Evolutionary conservation across 345 rosid species (phyloP).

Genomic region (Abelmoschus esculentus): DNA sequence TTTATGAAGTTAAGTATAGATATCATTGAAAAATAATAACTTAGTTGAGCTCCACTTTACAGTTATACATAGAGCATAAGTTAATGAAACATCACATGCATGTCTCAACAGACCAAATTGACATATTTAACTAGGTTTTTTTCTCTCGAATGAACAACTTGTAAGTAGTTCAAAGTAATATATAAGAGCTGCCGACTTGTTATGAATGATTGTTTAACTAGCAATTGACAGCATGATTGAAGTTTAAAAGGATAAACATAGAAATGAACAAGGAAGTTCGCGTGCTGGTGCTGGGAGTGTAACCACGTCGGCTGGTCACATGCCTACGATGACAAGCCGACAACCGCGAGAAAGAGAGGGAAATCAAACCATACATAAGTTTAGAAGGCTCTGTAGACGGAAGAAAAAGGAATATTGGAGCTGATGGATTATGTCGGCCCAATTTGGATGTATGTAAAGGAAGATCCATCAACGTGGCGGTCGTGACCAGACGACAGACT

Average conservation of each 20-base stretch:
- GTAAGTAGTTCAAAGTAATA: no score
- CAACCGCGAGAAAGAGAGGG: background rate
- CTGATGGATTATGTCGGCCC: slow-evolving; percentile 46
- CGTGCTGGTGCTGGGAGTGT: background rate
- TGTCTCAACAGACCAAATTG: no score
- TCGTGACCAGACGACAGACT: slow-evolving; percentile 38
- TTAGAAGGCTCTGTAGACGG: background rate
- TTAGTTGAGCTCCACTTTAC: no score
- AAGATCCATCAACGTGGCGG: slow-evolving; percentile 54
- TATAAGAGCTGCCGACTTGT: background rate
- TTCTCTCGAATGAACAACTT: no score
- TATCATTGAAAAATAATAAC: no score
- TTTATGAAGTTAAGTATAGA: background rate
- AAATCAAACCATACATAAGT: background rate
- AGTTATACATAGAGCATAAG: no score
- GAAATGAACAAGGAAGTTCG: background rate
- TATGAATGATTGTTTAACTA: background rate
- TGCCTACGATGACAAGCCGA: background rate
- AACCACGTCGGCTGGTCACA: slow-evolving; percentile 4
- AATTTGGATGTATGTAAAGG: slow-evolving; percentile 30
- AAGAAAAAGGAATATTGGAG: background rate
- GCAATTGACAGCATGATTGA: background rate
- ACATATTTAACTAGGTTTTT: no score
- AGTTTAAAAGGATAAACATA: background rate
- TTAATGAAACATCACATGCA: no score